phyloP scores from a whole-genome alignment of 495 filamentous ascomycete genomes.

The Thozetella sp. region DNA sequence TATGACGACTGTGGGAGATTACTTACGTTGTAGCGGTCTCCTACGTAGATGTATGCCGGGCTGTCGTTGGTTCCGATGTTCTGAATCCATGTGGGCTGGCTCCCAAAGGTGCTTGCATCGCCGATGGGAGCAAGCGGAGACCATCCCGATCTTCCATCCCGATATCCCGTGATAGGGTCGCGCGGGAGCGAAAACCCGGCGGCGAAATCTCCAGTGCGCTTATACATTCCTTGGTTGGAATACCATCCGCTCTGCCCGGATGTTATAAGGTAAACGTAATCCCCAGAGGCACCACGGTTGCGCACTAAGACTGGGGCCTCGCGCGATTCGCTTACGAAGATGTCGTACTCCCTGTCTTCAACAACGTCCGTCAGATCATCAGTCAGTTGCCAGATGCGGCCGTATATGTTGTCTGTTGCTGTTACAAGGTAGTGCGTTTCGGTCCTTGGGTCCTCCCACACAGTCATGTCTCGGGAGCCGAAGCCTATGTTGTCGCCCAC shows the following conservation, averaged over 20 bases:
- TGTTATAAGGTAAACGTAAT: neutral
- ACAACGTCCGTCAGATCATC: neutral
- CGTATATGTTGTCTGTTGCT: neutral
- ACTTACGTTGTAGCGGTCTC: neutral
- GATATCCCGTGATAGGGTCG: neutral
- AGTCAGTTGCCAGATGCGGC: neutral
- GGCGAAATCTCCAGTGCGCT: neutral
- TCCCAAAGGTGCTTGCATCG: constrained; percentile 2
- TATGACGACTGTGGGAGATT: neutral
- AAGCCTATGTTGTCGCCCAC: constrained; percentile 1
- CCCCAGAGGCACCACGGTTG: neutral
- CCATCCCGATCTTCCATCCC: neutral
- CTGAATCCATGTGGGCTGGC: neutral
- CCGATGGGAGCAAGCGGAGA: neutral
- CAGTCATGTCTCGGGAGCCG: neutral
- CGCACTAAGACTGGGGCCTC: constrained; percentile 1
- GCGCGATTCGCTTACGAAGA: neutral
- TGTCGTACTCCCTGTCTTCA: neutral
- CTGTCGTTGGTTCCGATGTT: neutral
- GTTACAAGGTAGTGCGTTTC: neutral
- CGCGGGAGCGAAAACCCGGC: neutral
- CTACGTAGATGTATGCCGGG: neutral
- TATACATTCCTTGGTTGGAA: neutral
- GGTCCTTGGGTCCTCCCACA: neutral
- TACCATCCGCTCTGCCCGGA: neutral